Conservation (phyloP, 2,329 filamentous ascomycete genomes). For the Talaromyces sp. region DNA sequence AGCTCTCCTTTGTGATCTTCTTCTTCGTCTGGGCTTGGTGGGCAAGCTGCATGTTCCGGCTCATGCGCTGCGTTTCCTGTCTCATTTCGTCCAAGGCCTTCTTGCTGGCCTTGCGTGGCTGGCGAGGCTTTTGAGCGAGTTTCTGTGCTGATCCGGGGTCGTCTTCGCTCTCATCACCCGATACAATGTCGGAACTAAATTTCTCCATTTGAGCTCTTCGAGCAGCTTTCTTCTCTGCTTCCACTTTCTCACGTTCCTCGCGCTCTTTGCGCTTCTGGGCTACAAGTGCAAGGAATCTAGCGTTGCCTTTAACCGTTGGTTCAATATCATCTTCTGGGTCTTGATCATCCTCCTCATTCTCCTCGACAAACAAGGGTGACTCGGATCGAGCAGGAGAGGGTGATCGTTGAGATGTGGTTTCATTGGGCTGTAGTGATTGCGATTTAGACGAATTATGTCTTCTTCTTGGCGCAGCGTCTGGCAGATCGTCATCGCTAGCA, state of each 20-base stretch:
- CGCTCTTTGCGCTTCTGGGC: slow-evolving; percentile 73
- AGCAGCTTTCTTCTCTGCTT: slow-evolving; percentile 45
- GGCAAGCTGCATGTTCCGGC: slow-evolving; percentile 84
- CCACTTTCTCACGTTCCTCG: slow-evolving; percentile 64
- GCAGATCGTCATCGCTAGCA: slow-evolving; percentile 33
- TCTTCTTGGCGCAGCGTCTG: slow-evolving; percentile 32
- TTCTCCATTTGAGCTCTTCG: slow-evolving; percentile 35
- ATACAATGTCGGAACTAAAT: slow-evolving; percentile 45
- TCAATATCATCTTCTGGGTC: slow-evolving; percentile 26
- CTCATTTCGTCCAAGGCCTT: slow-evolving; percentile 95
- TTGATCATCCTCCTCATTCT: slow-evolving; percentile 23
- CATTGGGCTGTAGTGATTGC: slow-evolving; percentile 24
- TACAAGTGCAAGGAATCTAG: slow-evolving; percentile 71
- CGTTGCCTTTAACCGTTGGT: slow-evolving; percentile 46
- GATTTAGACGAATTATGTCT: slow-evolving; percentile 30
- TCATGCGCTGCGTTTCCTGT: slow-evolving; percentile 88
- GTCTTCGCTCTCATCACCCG: slow-evolving; percentile 60
- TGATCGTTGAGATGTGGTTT: slow-evolving; percentile 30
- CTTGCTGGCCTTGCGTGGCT: slow-evolving; percentile 82
- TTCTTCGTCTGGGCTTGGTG: slow-evolving; percentile 91
- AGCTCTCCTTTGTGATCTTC: slow-evolving; percentile 79
- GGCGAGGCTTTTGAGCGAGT: slow-evolving; percentile 69
- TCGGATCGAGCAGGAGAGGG: slow-evolving; percentile 28
- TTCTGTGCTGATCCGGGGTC: slow-evolving; percentile 66
- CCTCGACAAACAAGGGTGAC: slow-evolving; percentile 49